phyloP scores from a whole-genome alignment of 441 rosid species.

The Syzygium malaccense region DNA sequence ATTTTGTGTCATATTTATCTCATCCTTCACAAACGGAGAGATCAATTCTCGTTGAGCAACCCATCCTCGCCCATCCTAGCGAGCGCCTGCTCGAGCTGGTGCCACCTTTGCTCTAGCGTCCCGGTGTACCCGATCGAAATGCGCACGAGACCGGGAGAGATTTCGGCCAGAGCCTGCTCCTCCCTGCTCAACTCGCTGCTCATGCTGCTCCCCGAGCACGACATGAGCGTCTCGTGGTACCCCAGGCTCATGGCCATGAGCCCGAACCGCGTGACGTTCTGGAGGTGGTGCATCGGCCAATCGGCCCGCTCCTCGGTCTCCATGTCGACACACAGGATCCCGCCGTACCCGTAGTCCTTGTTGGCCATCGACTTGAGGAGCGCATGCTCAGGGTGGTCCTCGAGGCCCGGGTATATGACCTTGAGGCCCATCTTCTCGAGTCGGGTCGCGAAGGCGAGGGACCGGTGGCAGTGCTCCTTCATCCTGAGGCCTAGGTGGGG shows the following conservation, averaged over 20 bases:
- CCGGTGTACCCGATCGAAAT: constrained; percentile 85
- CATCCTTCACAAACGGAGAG: background rate
- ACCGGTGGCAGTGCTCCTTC: constrained; percentile 75
- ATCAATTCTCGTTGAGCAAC: constrained; percentile 12
- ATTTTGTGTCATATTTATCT: background rate
- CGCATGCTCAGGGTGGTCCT: constrained; percentile 68
- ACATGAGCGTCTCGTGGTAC: constrained; percentile 87
- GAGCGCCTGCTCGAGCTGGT: constrained; percentile 74
- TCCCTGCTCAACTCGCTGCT: constrained; percentile 66
- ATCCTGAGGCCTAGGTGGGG: constrained; percentile 82
- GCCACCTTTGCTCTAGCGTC: constrained; percentile 80
- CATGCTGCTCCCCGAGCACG: constrained; percentile 90
- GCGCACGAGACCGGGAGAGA: constrained; percentile 83
- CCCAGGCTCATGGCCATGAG: constrained; percentile 97
- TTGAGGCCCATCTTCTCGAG: constrained; percentile 65
- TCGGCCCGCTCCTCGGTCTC: constrained; percentile 82
- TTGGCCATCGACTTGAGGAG: constrained; percentile 52
- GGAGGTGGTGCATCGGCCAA: constrained; percentile 64
- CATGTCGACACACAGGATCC: constrained; percentile 71
- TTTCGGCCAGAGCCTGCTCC: constrained; percentile 69
- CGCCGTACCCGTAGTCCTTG: constrained; percentile 75
- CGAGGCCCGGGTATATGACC: constrained; percentile 80
- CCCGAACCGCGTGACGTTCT: constrained; percentile 71
- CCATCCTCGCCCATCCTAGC: constrained; percentile 37
- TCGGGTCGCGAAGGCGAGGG: constrained; percentile 49